Percentiles rank a stretch among this genome's conserved stretches.
Evolutionary conservation across 2,329 filamentous ascomycete species (phyloP).

Genomic region (Dactylellina drechsleri): DNA sequence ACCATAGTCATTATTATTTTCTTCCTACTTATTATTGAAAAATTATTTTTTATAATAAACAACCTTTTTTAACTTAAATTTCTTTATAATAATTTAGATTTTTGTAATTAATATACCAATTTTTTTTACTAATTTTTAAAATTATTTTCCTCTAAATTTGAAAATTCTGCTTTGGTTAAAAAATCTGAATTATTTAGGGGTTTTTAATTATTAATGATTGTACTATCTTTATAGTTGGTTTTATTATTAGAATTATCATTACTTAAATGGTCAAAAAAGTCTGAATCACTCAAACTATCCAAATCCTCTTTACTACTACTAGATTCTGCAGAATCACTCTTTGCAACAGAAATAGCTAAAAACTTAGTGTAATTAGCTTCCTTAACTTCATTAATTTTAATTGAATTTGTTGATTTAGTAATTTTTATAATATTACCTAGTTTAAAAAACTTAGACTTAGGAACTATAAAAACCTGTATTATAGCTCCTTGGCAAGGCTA

Average conservation of each 20-base stretch:
- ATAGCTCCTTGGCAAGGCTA: background rate
- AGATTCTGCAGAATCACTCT: no score
- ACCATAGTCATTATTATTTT: conserved; percentile 3
- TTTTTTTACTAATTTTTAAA: conserved; percentile 11
- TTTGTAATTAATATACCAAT: conserved; percentile 8
- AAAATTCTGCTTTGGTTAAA: no score
- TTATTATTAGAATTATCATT: background rate
- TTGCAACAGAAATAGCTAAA: no score
- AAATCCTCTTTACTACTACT: no score
- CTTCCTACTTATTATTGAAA: background rate
- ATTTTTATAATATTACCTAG: background rate
- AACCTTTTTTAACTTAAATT: conserved; percentile 10
- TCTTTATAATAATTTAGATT: conserved; percentile 13
- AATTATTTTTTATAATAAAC: background rate
- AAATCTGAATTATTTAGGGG: conserved; percentile 20
- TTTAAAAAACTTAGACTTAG: background rate
- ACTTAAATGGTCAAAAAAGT: background rate
- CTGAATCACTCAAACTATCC: background rate
- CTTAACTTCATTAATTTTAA: background rate
- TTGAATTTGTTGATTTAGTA: background rate
- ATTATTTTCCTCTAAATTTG: conserved; percentile 25
- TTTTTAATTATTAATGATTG: conserved; percentile 29
- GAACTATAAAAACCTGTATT: background rate
- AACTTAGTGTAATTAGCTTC: background rate
- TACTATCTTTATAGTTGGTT: background rate